Evolutionary conservation across 2,329 filamentous ascomycete genomes (phyloP).

Genomic region (Stachybotrys elegans): DNA sequence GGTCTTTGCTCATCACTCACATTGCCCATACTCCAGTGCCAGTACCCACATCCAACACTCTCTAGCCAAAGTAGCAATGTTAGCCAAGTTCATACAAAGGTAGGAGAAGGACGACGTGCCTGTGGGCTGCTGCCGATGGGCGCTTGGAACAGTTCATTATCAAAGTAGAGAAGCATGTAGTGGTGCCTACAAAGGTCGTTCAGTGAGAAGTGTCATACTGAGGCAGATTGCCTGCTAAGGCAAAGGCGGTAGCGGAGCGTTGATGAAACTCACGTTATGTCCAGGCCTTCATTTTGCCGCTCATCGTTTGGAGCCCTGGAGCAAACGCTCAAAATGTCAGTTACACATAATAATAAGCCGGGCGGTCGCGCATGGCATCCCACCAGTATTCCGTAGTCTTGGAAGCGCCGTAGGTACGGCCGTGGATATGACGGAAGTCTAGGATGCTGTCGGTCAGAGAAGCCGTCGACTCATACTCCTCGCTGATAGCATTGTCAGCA

Average conservation of each 20-base stretch:
- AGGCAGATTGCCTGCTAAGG: background rate
- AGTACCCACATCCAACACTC: conserved; percentile 46
- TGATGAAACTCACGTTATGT: conserved; percentile 12
- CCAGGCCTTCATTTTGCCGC: conserved; percentile 12
- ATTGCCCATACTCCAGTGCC: conserved; percentile 53
- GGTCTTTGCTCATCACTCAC: conserved; percentile 1
- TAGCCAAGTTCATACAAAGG: background rate
- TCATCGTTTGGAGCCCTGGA: conserved; percentile 8
- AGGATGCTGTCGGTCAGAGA: conserved; percentile 14
- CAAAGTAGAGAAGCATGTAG: conserved; percentile 12
- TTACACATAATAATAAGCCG: background rate
- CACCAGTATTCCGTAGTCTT: conserved; percentile 14
- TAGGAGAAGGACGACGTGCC: background rate
- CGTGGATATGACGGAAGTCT: conserved; percentile 13
- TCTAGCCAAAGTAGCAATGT: conserved; percentile 2
- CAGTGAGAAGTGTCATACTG: background rate
- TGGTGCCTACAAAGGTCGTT: conserved; percentile 8
- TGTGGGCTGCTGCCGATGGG: conserved; percentile 8
- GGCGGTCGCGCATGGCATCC: conserved; percentile 2
- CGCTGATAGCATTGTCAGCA: conserved; percentile 5
- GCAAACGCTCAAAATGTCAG: conserved; percentile 3
- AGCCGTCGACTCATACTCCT: conserved; percentile 10
- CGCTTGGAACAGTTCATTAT: conserved; percentile 12
- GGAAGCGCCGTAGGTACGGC: conserved; percentile 13
- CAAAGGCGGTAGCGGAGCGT: background rate